Evolutionary conservation across 352 stramenopile species (phyloP).

Genomic region (Peronospora destructor): DNA sequence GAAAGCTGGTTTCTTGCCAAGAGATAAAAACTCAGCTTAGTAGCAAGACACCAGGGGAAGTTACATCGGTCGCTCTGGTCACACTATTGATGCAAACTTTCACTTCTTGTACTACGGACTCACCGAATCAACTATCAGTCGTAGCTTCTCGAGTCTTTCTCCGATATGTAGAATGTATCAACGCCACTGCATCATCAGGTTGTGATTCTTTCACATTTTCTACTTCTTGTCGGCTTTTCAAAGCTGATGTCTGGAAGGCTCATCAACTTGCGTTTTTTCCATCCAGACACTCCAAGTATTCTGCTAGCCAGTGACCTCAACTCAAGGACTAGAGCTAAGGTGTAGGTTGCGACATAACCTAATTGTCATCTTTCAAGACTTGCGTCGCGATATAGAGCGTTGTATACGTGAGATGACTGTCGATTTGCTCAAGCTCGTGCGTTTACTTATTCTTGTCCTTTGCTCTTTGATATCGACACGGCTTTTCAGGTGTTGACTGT

Average conservation of each 20-base stretch:
- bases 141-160: constrained; percentile 21
- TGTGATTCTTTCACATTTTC: constrained; percentile 5
- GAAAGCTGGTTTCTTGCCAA: no score
- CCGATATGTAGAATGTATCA: constrained; percentile 7
- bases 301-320: constrained; percentile 17
- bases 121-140: constrained; percentile 15
- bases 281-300: constrained; percentile 10
- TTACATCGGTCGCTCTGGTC: constrained; percentile 20
- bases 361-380: no score
- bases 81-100: constrained; percentile 42
- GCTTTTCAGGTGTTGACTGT: no score
- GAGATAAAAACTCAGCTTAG: constrained; percentile 38
- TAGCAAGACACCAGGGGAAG: constrained; percentile 26
- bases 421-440: no score
- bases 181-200: neutral
- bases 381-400: no score
- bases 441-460: no score
- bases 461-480: no score
- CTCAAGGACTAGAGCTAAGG: no score
- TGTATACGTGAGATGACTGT: no score
- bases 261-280: constrained; percentile 11
- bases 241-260: constrained; percentile 17
- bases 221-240: constrained; percentile 7
- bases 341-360: no score
- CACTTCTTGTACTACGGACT: constrained; percentile 31